Evolutionary conservation across 2,329 filamentous ascomycete species (phyloP).

Genomic region (Simplicillium sp.): DNA sequence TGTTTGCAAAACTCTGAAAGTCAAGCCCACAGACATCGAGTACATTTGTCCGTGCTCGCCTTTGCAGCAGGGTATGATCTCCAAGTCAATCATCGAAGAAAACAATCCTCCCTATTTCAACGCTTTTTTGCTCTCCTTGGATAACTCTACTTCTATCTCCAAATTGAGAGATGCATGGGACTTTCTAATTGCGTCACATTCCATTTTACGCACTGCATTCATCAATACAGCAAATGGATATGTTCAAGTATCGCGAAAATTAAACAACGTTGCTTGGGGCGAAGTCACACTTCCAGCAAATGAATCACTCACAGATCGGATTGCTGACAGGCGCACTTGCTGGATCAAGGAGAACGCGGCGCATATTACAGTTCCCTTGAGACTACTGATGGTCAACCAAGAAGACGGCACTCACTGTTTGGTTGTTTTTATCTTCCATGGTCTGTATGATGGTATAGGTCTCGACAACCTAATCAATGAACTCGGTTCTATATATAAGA

Average conservation of each 20-base stretch:
- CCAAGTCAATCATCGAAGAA: conserved; percentile 49
- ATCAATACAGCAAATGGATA: conserved; percentile 64
- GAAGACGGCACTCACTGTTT: conserved; percentile 27
- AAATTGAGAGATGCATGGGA: conserved; percentile 50
- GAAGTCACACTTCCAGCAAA: conserved; percentile 19
- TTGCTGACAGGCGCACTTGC: conserved; percentile 24
- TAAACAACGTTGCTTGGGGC: conserved; percentile 31
- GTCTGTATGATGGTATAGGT: conserved; percentile 77
- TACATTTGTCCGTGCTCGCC: conserved; percentile 75
- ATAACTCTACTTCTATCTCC: conserved; percentile 28
- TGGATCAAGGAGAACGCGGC: conserved; percentile 48
- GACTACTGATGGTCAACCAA: conserved; percentile 31
- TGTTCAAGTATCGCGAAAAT: conserved; percentile 58
- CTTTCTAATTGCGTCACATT: conserved; percentile 35
- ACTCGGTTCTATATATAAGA: conserved; percentile 29
- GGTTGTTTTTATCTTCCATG: conserved; percentile 70
- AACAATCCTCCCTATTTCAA: conserved; percentile 64
- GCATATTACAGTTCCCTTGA: conserved; percentile 40
- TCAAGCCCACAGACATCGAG: conserved; percentile 49
- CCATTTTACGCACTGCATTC: conserved; percentile 67
- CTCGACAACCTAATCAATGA: conserved; percentile 56
- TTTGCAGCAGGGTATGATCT: conserved; percentile 79
- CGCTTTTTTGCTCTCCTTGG: conserved; percentile 54
- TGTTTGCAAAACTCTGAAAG: conserved; percentile 41
- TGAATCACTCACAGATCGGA: conserved; percentile 18